Evolutionary conservation across 495 filamentous ascomycete genomes (phyloP), one percentile per base, ranked within the genome.

Genomic region (Daldinia caldariorum): DNA sequence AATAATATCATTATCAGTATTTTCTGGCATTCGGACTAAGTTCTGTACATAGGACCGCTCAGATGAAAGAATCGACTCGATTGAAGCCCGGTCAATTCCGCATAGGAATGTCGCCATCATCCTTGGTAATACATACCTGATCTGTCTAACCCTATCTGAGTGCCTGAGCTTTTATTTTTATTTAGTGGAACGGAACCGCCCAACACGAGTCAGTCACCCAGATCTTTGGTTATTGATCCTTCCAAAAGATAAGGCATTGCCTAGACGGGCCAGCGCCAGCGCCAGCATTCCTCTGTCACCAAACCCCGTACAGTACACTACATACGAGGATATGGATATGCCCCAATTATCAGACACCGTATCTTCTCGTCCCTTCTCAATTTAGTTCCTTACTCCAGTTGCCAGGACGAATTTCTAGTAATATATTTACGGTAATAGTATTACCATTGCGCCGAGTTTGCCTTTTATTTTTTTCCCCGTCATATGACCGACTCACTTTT

Each of bases 81-180:
- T 61, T 53, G 20, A 56, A 68, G 29, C 26, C 63, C 12, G 39
- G 47, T 63, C 53, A 51, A 45, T 64, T 58, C 50, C 22, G 18
- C 49, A 64, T 26, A 53, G 58, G 43, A 66, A 64, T 61, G 60
- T 67, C 69, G 64, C 69, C 59, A 72, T 64, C 64, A 72, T 72
- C 69, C 69, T 66, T 57, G 60, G 58, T 63, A 45, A 47, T 63
- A 64, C 16, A 59, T 13, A 67, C 62, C 47, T 47, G 20, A 67
- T 58, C 47, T 47, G 20, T 47, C 43, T 47, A 47, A 47, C 43
- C 38, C 59, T 47, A 59, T 58, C 37, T 41, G 34, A 67, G 69
- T 47, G 49, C 60, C 60, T 64, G 56, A 59, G 32, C 34, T 64
- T 34, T 53, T 26, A 31, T 70, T 43, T 32, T 18, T 47, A 64